Base-by-base conservation (phyloP, 352 stramenopile genomes). In the Phytophthora pseudosyringae region DNA sequence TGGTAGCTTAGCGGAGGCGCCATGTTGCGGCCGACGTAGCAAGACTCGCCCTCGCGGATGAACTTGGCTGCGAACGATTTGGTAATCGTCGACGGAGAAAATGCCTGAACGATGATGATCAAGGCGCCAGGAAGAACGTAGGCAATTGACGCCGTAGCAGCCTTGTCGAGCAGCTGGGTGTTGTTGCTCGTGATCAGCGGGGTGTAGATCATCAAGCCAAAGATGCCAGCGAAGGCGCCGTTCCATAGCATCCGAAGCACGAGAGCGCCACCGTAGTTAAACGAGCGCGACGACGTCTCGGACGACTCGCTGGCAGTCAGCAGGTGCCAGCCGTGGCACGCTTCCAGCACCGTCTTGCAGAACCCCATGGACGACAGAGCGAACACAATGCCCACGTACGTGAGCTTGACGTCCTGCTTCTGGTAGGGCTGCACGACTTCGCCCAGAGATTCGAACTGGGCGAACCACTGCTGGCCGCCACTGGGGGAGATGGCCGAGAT, bases 1-100 rank as follows among this genome's bases (percentile, higher is more conserved):
- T 87, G 78, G 59, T 73, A 89, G 40, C 59, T 73, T 6, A 85
- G 39, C n/a, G 80, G 78, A 36, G 78, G 82, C 36, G 82, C 68
- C 80, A 91, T 91, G 59, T 91, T 81, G 28, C 82, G 80, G 15
- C 82, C 82, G 11, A 88, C 80, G 50, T 81, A 91, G 70, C 80
- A 91, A 5, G 62, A 63, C 49, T 89, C 80, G 33, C 82, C 82
- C 69, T 91, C 82, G 43, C 82, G 80, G 28, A 91, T 78, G 50
- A 91, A 91, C 59, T 91, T 91, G 59, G 74, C 76, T 11, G 76
- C 75, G 35, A 86, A 86, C n/a, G 78, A 76, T 26, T 73, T 80
- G 16, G 64, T 74, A 18, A 91, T 67, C 39, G 86, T 47, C 10
- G 79, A 54, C 4, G 78, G 78, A 15, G 71, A 59, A 66, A 84